A percentile compares a stretch with the other conserved stretches of the same genome.
Evolutionary conservation across 2,329 filamentous ascomycete species (phyloP).

Genomic region (Chaetomiaceae sp.): DNA sequence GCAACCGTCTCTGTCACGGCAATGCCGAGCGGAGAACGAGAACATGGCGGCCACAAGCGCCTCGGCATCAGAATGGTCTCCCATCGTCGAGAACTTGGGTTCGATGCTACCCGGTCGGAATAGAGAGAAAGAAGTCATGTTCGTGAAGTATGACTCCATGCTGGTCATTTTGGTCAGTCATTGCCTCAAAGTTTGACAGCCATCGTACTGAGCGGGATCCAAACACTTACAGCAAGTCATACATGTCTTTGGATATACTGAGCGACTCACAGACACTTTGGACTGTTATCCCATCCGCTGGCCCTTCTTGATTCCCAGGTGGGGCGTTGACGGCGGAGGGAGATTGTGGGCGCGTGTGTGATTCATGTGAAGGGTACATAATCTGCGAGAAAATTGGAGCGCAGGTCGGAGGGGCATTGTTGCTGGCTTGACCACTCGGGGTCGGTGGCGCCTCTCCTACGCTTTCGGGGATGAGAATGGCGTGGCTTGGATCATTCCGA

Average conservation of each 20-base stretch:
- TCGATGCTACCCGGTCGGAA: background rate
- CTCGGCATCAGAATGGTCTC: background rate
- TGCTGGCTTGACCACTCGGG: background rate
- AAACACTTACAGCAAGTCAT: background rate
- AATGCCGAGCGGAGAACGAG: background rate
- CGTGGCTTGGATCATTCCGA: too few species aligned
- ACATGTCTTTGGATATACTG: background rate
- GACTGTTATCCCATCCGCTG: background rate
- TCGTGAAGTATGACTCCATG: conserved; percentile 1
- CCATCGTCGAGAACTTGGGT: background rate
- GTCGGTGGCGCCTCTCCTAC: background rate
- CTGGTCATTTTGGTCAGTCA: background rate
- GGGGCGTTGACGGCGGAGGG: background rate
- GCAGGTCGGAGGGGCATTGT: background rate
- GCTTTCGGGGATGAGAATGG: background rate
- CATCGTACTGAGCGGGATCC: background rate
- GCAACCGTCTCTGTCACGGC: background rate
- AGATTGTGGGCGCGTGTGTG: background rate
- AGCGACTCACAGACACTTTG: background rate
- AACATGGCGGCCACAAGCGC: background rate
- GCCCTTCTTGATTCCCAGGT: background rate
- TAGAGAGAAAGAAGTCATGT: background rate
- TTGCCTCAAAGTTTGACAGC: background rate
- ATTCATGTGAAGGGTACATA: background rate
- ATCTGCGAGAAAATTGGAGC: background rate